Evolutionary conservation across 169 alveolate genomes (phyloP), one percentile per base, ranked within the genome.

Genomic region (Plasmodium malariae): DNA sequence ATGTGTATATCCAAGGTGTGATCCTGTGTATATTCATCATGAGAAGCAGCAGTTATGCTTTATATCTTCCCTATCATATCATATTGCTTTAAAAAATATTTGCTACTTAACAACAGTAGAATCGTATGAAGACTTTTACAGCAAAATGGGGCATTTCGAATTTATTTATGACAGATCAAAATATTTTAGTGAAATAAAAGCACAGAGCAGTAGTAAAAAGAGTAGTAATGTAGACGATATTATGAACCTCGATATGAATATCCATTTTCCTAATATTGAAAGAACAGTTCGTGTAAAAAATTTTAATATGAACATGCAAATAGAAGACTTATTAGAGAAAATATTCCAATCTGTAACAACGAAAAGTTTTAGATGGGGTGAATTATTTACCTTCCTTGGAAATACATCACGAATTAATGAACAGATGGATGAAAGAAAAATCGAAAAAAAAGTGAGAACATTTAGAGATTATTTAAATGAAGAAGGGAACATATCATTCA

Each of bases 1-100:
- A 17, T 86, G 92, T 55, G 1, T 86, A 30, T 86, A 86, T 60
- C 92, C 92, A 17, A 28, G 30, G 14, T 86, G 92, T 57, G 70
- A 69, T 32, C 65, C 87, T 19, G 71, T 70, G 11, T 86, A 86
- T 71, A 63, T 86, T 11, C 73, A 70, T 49, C 17, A 69, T 59
- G 68, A 70, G 19, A 69, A 70, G 17, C 69, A 19, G 6, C 92
- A 86, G 36, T 36, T 86, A 32, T 40, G 87, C 30, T 69, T 86
- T 36, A 72, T 69, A 11, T 28, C 87, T 14, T 86, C 92, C 3
- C 14, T 86, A 51, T 69, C 68, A 2, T 86, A 86, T 74, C 92
- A 86, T 51, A 70, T 43, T 19, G 63, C 73, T 14, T 69, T 34
- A 54, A 69, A 24, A 51, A 86, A 86, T 43, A 60, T 86, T 19